Percentiles rank a stretch among this genome's conserved stretches.
Conservation (phyloP, 305 asterid genomes). For the Solanum hybrid region DNA sequence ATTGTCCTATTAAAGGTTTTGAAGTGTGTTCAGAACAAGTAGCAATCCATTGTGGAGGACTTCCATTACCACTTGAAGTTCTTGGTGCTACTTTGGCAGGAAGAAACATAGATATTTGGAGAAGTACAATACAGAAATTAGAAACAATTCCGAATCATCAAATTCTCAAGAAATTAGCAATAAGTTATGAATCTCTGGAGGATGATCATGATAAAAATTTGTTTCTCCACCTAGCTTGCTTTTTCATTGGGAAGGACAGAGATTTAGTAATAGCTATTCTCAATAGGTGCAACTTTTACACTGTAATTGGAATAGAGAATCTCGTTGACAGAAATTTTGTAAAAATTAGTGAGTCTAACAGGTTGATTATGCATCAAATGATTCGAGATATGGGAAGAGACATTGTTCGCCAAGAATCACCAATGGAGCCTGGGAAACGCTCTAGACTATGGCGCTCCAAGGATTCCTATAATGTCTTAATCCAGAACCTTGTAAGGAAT, state of each 20-base stretch:
- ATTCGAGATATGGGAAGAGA: constrained; percentile 13
- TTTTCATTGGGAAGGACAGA: constrained; percentile 11
- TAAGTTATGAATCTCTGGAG: constrained; percentile 10
- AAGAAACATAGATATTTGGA: constrained; percentile 2
- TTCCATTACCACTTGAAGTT: constrained; percentile 14
- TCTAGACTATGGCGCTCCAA: constrained; percentile 12
- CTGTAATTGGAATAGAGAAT: constrained; percentile 9
- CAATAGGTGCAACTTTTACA: constrained; percentile 7
- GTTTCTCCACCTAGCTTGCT: constrained; percentile 12
- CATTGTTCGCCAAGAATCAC: constrained; percentile 18
- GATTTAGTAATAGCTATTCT: not conserved
- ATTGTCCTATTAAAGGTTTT: constrained; percentile 6
- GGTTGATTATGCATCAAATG: constrained; percentile 11
- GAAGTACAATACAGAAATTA: constrained; percentile 5
- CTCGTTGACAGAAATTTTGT: constrained; percentile 6
- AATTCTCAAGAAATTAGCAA: not conserved
- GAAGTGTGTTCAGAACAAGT: not conserved
- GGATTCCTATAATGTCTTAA: constrained; percentile 9
- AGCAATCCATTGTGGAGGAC: constrained; percentile 8
- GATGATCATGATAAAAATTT: constrained; percentile 9
- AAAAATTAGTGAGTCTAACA: not conserved
- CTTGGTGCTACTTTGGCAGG: constrained; percentile 9
- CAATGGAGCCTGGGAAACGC: constrained; percentile 3
- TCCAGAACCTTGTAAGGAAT: constrained; percentile 4
- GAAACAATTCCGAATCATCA: constrained; percentile 6